These are phyloP conservation scores for Rhizopus microsporus DNA, from an alignment of 371 early-diverging fungal species.

Conservation along the genomic window DNA sequence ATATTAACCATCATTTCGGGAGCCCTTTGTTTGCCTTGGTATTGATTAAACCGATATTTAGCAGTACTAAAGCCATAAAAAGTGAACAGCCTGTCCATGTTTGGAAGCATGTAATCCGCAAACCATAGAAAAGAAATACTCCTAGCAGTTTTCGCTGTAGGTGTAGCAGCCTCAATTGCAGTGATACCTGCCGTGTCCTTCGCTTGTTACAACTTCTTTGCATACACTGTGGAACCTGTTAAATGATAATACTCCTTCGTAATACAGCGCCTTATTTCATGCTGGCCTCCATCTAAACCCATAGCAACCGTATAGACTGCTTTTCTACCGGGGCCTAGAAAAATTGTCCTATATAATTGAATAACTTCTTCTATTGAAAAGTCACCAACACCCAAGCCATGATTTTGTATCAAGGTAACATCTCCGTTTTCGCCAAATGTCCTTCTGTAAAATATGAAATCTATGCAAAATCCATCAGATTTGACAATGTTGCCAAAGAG, in stretches of 20 bases:
- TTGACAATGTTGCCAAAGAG: background rate
- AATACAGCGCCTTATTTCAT: background rate
- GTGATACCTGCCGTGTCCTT: too few relatives aligned
- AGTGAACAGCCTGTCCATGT: too few relatives aligned
- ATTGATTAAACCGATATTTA: too few relatives aligned
- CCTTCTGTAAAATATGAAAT: slow-evolving; percentile 1
- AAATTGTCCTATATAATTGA: background rate
- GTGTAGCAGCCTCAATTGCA: too few relatives aligned
- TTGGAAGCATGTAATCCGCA: too few relatives aligned
- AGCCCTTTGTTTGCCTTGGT: too few relatives aligned
- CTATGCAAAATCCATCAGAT: slow-evolving; percentile 2
- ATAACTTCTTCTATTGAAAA: background rate
- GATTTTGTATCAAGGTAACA: too few relatives aligned
- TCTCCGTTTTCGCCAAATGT: background rate
- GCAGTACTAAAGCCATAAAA: too few relatives aligned
- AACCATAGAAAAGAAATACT: too few relatives aligned
- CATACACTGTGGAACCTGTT: background rate
- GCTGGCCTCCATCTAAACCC: background rate
- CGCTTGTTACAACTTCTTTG: too few relatives aligned
- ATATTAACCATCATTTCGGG: too few relatives aligned
- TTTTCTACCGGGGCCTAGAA: background rate
- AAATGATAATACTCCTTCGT: background rate
- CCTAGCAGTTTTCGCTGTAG: too few relatives aligned
- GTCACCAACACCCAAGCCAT: background rate
- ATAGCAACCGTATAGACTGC: background rate